Conservation (phyloP, 768 basidiomycete genomes). For the Tricholoma sp. region DNA sequence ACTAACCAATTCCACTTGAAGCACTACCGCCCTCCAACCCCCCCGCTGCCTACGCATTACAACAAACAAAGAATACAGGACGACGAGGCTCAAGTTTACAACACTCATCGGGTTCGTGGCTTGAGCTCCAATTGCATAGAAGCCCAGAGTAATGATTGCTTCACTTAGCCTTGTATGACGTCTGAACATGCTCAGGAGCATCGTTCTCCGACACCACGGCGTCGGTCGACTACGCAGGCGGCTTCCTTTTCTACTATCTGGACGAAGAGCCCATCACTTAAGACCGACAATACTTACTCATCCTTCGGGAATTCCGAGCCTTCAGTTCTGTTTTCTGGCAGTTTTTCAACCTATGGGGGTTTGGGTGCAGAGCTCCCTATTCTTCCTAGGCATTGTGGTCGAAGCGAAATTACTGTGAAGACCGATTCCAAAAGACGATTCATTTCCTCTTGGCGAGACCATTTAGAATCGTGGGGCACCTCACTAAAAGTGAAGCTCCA, state of each 20-base stretch:
- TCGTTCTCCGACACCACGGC: not conserved
- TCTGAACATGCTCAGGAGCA: not conserved
- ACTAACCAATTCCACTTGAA: conserved; percentile 14
- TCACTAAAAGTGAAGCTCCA: conserved; percentile 17
- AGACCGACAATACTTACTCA: conserved; percentile 29
- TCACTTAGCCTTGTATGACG: conserved; percentile 4
- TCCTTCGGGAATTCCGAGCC: conserved; percentile 25
- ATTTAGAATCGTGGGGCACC: conserved; percentile 14
- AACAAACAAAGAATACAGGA: conserved; percentile 29
- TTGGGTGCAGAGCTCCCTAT: conserved; percentile 16
- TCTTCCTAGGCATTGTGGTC: conserved; percentile 15
- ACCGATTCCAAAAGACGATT: not conserved
- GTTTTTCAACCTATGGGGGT: conserved; percentile 14
- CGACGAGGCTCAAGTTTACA: conserved; percentile 6
- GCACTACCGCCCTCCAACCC: conserved; percentile 58
- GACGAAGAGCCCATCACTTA: conserved; percentile 26
- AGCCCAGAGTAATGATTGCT: not conserved
- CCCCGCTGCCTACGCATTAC: conserved; percentile 37
- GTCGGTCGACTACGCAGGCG: conserved; percentile 6
- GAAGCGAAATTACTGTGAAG: not conserved
- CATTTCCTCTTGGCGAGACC: conserved; percentile 14
- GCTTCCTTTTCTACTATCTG: conserved; percentile 16
- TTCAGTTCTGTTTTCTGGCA: conserved; percentile 26
- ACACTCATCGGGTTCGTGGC: conserved; percentile 1
- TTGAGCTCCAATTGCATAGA: not conserved